These are phyloP conservation scores for Paecilomyces variotii DNA, from an alignment of 2,329 filamentous ascomycete genomes.

Conservation along the genomic window DNA sequence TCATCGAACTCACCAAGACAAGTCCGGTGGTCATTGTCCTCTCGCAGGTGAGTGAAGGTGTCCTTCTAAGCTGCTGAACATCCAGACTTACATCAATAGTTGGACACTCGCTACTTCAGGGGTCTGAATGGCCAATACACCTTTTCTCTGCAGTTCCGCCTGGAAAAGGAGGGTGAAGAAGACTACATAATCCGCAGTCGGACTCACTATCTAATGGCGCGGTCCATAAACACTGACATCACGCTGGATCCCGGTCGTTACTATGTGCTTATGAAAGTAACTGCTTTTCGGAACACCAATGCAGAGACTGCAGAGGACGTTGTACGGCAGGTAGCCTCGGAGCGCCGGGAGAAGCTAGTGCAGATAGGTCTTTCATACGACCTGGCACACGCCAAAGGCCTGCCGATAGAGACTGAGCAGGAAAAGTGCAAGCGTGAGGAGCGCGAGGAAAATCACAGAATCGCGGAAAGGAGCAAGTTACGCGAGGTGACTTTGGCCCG, in stretches of 20 bases:
- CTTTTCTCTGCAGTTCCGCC: slow-evolving; percentile 51
- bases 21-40: slow-evolving; percentile 52
- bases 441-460: slow-evolving; percentile 27
- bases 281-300: slow-evolving; percentile 50
- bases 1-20: slow-evolving; percentile 43
- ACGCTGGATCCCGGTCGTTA: slow-evolving; percentile 68
- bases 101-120: slow-evolving; percentile 54
- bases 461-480: slow-evolving; percentile 26
- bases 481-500: slow-evolving; percentile 30
- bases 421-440: slow-evolving; percentile 27
- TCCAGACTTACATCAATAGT: slow-evolving; percentile 16
- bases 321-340: slow-evolving; percentile 56
- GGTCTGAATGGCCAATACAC: slow-evolving; percentile 51
- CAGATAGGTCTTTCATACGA: slow-evolving; percentile 41
- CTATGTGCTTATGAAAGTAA: slow-evolving; percentile 66
- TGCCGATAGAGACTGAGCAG: slow-evolving; percentile 30
- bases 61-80: neutral
- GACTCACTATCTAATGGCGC: slow-evolving; percentile 54
- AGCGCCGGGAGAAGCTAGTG: slow-evolving; percentile 61
- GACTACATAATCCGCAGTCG: slow-evolving; percentile 52
- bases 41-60: slow-evolving; percentile 35
- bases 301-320: slow-evolving; percentile 57
- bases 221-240: slow-evolving; percentile 70
- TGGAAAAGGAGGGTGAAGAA: slow-evolving; percentile 53
- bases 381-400: slow-evolving; percentile 38